Evolutionary conservation across 202 grass and related monocot species (phyloP), one percentile per base, ranked within the genome.

Genomic region (Dendrocalamus latiflorus): DNA sequence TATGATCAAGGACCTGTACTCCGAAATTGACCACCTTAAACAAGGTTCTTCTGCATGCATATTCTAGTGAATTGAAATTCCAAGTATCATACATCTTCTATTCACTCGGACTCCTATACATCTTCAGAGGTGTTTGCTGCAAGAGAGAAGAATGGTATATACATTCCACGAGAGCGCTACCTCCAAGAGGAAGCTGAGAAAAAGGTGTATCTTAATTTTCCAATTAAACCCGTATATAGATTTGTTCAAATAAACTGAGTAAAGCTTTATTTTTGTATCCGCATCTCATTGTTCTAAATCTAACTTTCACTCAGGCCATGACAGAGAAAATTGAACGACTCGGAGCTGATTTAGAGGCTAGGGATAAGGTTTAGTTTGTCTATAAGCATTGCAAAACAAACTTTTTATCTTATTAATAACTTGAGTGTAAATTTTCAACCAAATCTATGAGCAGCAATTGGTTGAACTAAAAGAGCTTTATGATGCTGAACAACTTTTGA

Each of bases 161-260:
- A 98, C 81, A 95, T 98, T 78, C 95, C 95, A 65, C 89, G 89
- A 77, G 95, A 98, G 51, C 89, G 95, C 63, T 87, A 95, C 78
- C 85, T 98, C 61, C 93, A 91, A 84, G 95, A 98, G 55, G 95
- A 98, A 98, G 95, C 95, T 71, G 95, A 98, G 81, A 98, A 98
- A 88, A 98, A 98, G 95, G 95, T 97, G 70, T 39, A 26, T 72
- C 5, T 85, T 86, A 47, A 42, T 75, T 77, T 50, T 61, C 22
- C 36, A 48, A 64, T 57, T 70, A 64, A 82, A 75, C 43, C 15
- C 7, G 8, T 50, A 47, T 70, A 63, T 59, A 57, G 24, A 77
- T 78, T 73, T 86, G 12, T 73, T 72, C 21, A 25, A 22, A 55
- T 47, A 59, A 75, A 67, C 37, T 81, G 30, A 71, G 21, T 0